phyloP scores from a whole-genome alignment of 2,329 filamentous ascomycete species.

The Immersiporthe knoxdaviesiana region DNA sequence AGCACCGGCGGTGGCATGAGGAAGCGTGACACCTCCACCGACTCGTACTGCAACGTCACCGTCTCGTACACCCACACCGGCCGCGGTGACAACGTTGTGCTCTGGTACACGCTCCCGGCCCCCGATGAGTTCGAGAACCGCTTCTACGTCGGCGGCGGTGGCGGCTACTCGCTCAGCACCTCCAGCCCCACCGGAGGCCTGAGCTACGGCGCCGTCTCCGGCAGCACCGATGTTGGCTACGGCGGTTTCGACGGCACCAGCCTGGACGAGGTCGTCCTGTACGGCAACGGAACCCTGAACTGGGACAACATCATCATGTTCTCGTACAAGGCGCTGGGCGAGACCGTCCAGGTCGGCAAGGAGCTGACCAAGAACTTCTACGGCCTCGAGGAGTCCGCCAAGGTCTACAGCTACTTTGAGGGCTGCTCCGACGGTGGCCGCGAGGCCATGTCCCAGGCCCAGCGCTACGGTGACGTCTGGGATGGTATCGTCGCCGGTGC shows the following conservation, averaged over 20 bases:
- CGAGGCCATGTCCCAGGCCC: constrained; percentile 52
- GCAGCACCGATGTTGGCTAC: constrained; percentile 49
- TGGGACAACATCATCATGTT: constrained; percentile 55
- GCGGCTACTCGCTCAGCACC: constrained; percentile 45
- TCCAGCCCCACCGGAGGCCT: constrained; percentile 43
- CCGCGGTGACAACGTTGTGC: constrained; percentile 38
- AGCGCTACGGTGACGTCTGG: constrained; percentile 45
- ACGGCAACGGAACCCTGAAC: constrained; percentile 55
- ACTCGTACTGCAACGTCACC: constrained; percentile 42
- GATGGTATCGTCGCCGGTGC: constrained; percentile 51
- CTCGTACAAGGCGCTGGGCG: constrained; percentile 53
- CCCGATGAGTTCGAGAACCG: constrained; percentile 47
- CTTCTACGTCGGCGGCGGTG: constrained; percentile 50
- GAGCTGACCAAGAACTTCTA: constrained; percentile 47
- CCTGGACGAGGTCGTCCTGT: constrained; percentile 44
- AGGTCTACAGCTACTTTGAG: constrained; percentile 56
- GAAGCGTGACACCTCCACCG: constrained; percentile 34
- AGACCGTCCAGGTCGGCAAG: constrained; percentile 54
- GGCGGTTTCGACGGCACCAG: constrained; percentile 43
- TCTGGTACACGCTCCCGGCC: constrained; percentile 41
- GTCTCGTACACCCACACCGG: constrained; percentile 42
- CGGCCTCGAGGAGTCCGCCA: constrained; percentile 31
- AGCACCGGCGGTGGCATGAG: constrained; percentile 28
- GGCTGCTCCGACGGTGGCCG: constrained; percentile 53
- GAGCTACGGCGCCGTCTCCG: constrained; percentile 45